These are phyloP conservation scores for Abortiporus biennis DNA, from an alignment of 1,284 basidiomycete genomes.

Conservation along the genomic window DNA sequence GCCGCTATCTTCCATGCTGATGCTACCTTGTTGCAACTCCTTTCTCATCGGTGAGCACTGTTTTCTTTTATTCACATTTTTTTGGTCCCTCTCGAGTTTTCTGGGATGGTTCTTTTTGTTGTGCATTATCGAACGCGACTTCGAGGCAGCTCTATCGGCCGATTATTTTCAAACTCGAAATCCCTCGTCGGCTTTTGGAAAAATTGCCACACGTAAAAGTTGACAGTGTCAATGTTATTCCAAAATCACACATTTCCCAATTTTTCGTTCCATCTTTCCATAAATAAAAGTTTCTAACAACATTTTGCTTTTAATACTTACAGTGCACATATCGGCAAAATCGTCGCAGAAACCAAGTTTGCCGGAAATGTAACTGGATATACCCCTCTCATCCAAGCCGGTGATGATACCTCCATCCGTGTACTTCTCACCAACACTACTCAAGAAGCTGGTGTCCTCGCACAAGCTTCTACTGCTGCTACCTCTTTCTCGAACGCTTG, in stretches of 20 bases:
- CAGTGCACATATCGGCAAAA: conserved; percentile 13
- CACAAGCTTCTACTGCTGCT: conserved; percentile 12
- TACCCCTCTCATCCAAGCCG: conserved; percentile 11
- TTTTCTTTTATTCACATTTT: background rate
- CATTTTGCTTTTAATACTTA: background rate
- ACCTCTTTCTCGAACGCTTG: conserved; percentile 11
- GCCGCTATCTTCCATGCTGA: conserved; percentile 13
- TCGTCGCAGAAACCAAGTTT: conserved; percentile 16
- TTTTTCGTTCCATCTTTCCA: background rate
- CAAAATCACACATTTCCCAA: no score
- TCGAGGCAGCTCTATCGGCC: background rate
- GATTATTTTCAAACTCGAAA: background rate
- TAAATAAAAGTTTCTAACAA: background rate
- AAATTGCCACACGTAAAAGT: no score
- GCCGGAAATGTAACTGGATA: conserved; percentile 10
- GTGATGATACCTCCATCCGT: conserved; percentile 9
- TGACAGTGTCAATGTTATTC: no score
- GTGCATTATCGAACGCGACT: no score
- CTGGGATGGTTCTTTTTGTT: background rate
- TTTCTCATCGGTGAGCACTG: conserved; percentile 12
- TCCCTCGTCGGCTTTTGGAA: no score
- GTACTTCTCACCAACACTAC: conserved; percentile 14
- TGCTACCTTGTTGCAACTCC: conserved; percentile 10
- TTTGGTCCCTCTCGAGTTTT: background rate
- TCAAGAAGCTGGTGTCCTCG: conserved; percentile 14